Evolutionary conservation across 495 filamentous ascomycete genomes (phyloP).

Genomic region (Cladorrhinum samala): DNA sequence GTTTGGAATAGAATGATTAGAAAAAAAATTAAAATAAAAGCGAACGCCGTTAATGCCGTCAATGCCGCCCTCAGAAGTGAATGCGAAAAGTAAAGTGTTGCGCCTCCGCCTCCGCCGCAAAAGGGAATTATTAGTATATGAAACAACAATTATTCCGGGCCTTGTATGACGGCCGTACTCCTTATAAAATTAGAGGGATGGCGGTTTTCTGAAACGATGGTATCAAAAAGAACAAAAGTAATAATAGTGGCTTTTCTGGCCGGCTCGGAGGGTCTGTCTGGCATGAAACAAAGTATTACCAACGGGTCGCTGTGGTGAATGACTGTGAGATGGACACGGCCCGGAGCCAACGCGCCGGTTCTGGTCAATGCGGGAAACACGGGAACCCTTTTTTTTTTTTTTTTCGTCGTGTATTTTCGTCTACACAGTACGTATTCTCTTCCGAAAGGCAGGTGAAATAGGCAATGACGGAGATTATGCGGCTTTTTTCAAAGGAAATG

Average conservation of each 20-base stretch:
- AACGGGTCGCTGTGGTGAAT: not conserved
- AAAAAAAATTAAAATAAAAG: not conserved
- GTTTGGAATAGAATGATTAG: constrained; percentile 1
- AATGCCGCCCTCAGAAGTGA: not conserved
- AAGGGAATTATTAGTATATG: no score
- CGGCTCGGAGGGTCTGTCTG: no score
- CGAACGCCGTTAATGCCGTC: no score
- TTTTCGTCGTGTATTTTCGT: not conserved
- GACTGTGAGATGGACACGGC: not conserved
- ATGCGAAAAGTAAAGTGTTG: no score
- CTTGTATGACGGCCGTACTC: no score
- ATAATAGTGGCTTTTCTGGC: not conserved
- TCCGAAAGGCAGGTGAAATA: not conserved
- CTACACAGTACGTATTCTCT: not conserved
- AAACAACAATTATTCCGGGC: no score
- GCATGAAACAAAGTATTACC: no score
- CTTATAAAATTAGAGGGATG: not conserved
- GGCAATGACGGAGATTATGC: not conserved
- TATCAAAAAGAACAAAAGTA: not conserved
- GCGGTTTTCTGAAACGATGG: not conserved
- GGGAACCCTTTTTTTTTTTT: constrained; percentile 1
- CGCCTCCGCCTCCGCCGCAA: not conserved
- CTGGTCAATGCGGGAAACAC: constrained; percentile 1
- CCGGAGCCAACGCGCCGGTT: constrained; percentile 1
- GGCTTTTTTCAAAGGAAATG: not conserved